phyloP scores from a whole-genome alignment of 768 basidiomycete species.

The Leccinum disarticulatum region DNA sequence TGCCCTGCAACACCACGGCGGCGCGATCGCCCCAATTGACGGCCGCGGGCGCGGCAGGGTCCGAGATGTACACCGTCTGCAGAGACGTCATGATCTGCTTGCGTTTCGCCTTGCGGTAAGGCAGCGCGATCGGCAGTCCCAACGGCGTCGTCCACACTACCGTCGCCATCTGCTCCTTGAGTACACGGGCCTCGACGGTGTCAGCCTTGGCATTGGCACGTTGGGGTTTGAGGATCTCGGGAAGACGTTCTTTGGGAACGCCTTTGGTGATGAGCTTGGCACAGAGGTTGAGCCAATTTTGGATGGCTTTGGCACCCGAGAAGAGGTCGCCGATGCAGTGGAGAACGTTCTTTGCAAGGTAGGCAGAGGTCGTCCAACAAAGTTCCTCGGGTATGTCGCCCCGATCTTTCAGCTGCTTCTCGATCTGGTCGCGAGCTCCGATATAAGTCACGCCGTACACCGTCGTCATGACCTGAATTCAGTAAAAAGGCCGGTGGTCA shows the following conservation, averaged over 20 bases:
- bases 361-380: conserved; percentile 72
- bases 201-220: conserved; percentile 12
- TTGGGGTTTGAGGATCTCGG: conserved; percentile 37
- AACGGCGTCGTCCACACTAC: conserved; percentile 97
- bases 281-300: conserved; percentile 83
- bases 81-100: conserved; percentile 83
- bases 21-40: no score
- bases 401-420: conserved; percentile 78
- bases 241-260: conserved; percentile 69
- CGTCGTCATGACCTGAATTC: conserved; percentile 88
- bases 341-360: conserved; percentile 80
- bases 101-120: conserved; percentile 81
- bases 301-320: conserved; percentile 87
- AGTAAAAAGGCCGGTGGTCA: background rate
- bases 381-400: conserved; percentile 70
- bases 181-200: conserved; percentile 43
- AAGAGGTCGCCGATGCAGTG: conserved; percentile 89
- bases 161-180: conserved; percentile 90
- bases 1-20: no score
- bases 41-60: conserved; percentile 74
- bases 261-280: conserved; percentile 86
- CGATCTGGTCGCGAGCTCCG: conserved; percentile 94
- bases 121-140: conserved; percentile 95
- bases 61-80: conserved; percentile 87
- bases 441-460: conserved; percentile 97